Evolutionary conservation across 495 filamentous ascomycete genomes (phyloP), one percentile per base, ranked within the genome.

Genomic region (Schizothecium vesticola): DNA sequence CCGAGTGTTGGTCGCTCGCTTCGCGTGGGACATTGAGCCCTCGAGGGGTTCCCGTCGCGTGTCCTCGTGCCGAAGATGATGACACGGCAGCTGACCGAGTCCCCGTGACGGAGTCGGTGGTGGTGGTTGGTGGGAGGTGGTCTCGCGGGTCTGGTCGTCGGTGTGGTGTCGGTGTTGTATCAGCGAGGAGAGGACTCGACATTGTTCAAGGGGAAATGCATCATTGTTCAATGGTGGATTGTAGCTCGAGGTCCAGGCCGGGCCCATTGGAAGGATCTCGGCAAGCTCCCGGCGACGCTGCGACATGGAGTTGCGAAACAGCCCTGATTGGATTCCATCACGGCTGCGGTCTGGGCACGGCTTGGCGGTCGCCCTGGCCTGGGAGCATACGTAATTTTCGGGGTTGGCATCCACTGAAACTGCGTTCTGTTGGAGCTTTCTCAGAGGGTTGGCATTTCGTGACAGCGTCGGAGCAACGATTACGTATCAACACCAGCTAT

Each of bases 181-280:
- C 43, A 51, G 43, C 43, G 43, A 51, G 43, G 19, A 5, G 13
- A 24, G 57, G 56, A 16, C 59, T n/a, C 21, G 65, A 56, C 62
- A 64, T 65, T 65, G 25, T 65, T 61, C 57, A 61, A 33, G 65
- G 59, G 65, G 65, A 66, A 29, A 43, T 29, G 33, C 66, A 63
- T 62, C 36, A 61, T 61, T 67, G 67, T 69, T 62, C 67, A 64
- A 58, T 56, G 57, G 60, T 63, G 43, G 16, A 66, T 11, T 8
- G 56, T 59, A 60, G 24, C 51, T 51, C 28, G 22, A 13, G 66
- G 51, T 55, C 22, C 24, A 22, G 33, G n/a, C 24, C 29, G 11
- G 61, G n/a, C 21, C 57, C 61, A 51, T 51, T 43, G 36, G 43
- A n/a, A 51, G 43, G 43, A 51, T 64, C 61, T 56, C 23, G 66